Base-by-base conservation (phyloP, 1,284 basidiomycete species). In the Irpex sp. region DNA sequence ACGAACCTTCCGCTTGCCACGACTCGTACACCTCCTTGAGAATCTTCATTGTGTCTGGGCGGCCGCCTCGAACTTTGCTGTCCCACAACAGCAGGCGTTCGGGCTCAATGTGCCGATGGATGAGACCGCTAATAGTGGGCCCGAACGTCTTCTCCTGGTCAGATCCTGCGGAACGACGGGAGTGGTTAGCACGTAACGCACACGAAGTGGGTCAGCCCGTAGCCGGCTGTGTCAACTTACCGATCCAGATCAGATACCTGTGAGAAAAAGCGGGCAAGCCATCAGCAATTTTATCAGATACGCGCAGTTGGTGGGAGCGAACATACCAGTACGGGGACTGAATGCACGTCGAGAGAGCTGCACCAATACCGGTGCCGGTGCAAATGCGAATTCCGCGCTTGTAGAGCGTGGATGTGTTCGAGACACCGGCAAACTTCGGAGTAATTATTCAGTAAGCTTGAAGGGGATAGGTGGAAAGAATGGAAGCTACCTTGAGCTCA, bases 241-340 rank as follows among this genome's bases (percentile, higher is more conserved):
- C 88, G 65, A 92, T 91, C 89, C 89, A 91, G 68, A 92, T 91
- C 62, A 91, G 79, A 73, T 83, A 91, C 87, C 87, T 89, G 65
- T 64, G 44, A 57, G 44, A 37, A 61, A 19, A 21, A 37, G 56
- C 44, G 19, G 11, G 34, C 34, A 56, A 19, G 13, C 31, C 51
- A 64, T 57, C 31, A 56, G 34, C 34, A 15, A 7, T 11, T 21
- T 36, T 36, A 36, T 15, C 13, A 15, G 31, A 21, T 56, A 21
- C 8, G 15, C 26, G 54, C 54, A 36, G 54, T 51, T 65, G 49
- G 31, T 26, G 61, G 58, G 34, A 40, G 3, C 48, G 26, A 48
- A 75, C 83, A 72, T 69, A 88, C 89, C 89, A 91, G 74, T 88
- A 68, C 4, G 82, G 81, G 7, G 86, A 87, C 72, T 91, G 89